A percentile compares a stretch with the other conserved stretches of the same genome.
Conservation (phyloP, 805 yeast genomes). For the Wickerhamomyces ciferrii region DNA sequence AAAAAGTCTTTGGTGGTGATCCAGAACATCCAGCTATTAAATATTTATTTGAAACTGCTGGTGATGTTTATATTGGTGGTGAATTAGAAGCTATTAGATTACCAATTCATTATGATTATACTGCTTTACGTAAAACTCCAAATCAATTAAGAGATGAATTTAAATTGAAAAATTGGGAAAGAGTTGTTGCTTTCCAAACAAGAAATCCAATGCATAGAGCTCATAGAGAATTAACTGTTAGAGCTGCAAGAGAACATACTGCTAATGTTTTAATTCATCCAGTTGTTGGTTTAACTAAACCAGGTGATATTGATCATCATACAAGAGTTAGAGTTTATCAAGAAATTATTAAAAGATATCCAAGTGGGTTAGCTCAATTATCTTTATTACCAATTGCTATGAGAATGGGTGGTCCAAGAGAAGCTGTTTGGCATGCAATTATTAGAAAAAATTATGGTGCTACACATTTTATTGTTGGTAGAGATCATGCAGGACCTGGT, state of each 20-base stretch:
- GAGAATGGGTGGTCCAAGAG: slow-evolving; percentile 99
- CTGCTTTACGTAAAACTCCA: slow-evolving; percentile 84
- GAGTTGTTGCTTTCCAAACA: slow-evolving; percentile 95
- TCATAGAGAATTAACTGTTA: slow-evolving; percentile 90
- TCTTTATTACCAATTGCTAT: slow-evolving; percentile 90
- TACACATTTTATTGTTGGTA: slow-evolving; percentile 93
- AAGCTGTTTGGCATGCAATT: slow-evolving; percentile 97
- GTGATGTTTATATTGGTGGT: slow-evolving; percentile 88
- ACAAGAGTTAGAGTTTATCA: slow-evolving; percentile 94
- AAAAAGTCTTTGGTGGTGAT: slow-evolving; percentile 89
- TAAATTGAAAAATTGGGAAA: slow-evolving; percentile 72
- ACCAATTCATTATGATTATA: slow-evolving; percentile 88
- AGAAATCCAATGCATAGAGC: slow-evolving; percentile 99
- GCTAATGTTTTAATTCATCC: slow-evolving; percentile 91
- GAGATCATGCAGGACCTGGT: slow-evolving; percentile 99
- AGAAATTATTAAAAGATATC: slow-evolving; percentile 88
- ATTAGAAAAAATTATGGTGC: slow-evolving; percentile 96
- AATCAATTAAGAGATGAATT: slow-evolving; percentile 86
- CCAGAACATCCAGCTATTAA: slow-evolving; percentile 92
- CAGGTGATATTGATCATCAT: slow-evolving; percentile 97
- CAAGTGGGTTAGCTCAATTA: slow-evolving; percentile 87
- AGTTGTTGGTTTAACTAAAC: slow-evolving; percentile 94
- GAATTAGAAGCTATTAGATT: slow-evolving; percentile 74
- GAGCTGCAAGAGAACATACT: slow-evolving; percentile 92
- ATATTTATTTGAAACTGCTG: slow-evolving; percentile 62